Evolutionary conservation across 1,284 basidiomycete genomes (phyloP).

Genomic region (Rhodotorula mucilaginosa): DNA sequence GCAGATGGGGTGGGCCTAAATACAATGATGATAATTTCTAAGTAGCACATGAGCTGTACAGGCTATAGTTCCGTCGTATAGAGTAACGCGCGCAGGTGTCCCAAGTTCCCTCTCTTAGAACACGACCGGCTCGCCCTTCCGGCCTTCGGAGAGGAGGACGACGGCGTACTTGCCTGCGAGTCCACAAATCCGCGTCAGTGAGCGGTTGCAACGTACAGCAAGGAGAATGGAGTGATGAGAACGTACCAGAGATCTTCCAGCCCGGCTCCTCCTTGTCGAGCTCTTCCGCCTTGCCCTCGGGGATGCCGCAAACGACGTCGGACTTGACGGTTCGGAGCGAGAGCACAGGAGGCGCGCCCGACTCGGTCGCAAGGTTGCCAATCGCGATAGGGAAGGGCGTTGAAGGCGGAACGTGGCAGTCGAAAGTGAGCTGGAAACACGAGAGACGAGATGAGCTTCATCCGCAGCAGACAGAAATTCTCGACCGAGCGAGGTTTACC

Average conservation of each 20-base stretch:
- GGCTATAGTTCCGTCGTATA: not conserved
- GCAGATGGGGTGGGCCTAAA: not conserved
- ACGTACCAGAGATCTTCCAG: constrained; percentile 78
- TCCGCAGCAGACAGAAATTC: not conserved
- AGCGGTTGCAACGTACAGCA: no score
- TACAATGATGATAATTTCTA: not conserved
- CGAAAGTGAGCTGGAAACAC: constrained; percentile 69
- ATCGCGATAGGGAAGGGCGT: constrained; percentile 90
- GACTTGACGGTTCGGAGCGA: constrained; percentile 81
- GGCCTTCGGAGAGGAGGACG: constrained; percentile 77
- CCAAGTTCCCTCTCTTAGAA: constrained; percentile 10
- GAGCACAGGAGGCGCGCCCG: constrained; percentile 72
- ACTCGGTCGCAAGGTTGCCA: constrained; percentile 83
- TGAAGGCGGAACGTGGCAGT: constrained; percentile 85
- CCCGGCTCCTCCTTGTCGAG: constrained; percentile 85
- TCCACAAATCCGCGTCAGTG: not conserved
- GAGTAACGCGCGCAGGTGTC: no score
- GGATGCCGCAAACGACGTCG: constrained; percentile 66
- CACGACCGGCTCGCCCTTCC: constrained; percentile 54
- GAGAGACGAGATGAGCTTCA: constrained; percentile 1
- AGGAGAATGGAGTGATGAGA: not conserved
- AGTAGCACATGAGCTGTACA: not conserved
- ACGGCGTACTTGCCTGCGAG: constrained; percentile 72
- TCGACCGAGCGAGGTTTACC: not conserved
- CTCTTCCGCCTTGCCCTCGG: constrained; percentile 64